phyloP scores from a whole-genome alignment of 352 stramenopile species.

The Globisporangium uncinulatum region DNA sequence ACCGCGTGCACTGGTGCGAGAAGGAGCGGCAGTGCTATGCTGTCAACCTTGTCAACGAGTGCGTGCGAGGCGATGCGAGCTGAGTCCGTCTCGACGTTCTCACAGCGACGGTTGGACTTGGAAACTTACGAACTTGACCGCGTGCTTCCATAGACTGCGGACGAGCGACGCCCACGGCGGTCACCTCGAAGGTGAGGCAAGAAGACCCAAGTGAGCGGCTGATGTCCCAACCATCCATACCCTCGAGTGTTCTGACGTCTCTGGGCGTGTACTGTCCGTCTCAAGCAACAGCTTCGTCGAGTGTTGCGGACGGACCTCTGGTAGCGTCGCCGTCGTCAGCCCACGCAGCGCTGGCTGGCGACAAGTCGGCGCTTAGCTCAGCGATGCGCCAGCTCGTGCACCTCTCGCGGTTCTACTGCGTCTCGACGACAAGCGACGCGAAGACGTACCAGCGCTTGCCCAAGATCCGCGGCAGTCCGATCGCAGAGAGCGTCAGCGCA shows the following conservation, averaged over 20 bases:
- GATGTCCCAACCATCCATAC: background rate
- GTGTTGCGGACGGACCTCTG: background rate
- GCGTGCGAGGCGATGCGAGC: slow-evolving; percentile 8
- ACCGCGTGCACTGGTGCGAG: slow-evolving; percentile 57
- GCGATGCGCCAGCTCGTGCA: slow-evolving; percentile 19
- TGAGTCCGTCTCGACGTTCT: no score
- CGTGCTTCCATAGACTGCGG: background rate
- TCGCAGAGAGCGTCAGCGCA: slow-evolving; percentile 40
- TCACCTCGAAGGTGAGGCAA: background rate
- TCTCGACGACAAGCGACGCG: slow-evolving; percentile 27
- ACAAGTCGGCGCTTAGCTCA: slow-evolving; percentile 4
- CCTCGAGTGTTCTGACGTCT: background rate
- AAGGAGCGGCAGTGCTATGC: slow-evolving; percentile 53
- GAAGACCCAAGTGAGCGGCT: background rate
- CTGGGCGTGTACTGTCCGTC: background rate
- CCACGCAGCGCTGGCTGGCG: background rate
- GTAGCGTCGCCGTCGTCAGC: background rate
- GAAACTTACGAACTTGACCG: background rate
- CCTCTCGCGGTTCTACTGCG: slow-evolving; percentile 33
- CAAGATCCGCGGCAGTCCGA: slow-evolving; percentile 49
- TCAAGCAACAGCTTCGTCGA: background rate
- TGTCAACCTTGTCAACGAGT: slow-evolving; percentile 75
- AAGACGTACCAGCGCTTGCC: slow-evolving; percentile 28
- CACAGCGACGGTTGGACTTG: background rate
- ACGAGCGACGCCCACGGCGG: slow-evolving; percentile 4